Evolutionary conservation across 2,329 filamentous ascomycete species (phyloP).

Genomic region (Epichloe uncinata): DNA sequence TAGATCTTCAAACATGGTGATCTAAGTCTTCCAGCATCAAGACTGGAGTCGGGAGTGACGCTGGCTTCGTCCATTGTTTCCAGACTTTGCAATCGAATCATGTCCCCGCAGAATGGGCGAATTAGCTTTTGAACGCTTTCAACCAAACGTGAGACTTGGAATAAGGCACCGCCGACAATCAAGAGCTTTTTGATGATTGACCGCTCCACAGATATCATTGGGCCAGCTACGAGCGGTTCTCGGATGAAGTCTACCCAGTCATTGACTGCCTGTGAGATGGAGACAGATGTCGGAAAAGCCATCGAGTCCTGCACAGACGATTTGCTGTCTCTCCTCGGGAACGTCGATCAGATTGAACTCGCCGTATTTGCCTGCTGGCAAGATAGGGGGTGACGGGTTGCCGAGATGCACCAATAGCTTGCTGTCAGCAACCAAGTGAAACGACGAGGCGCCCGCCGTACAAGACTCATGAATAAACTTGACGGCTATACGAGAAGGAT

Average conservation of each 20-base stretch:
- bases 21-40: not conserved
- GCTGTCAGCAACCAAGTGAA: not conserved
- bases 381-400: not conserved
- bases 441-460: not conserved
- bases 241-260: not conserved
- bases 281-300: not conserved
- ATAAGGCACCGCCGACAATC: not conserved
- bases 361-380: not conserved
- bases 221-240: not conserved
- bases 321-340: not conserved
- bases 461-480: not conserved
- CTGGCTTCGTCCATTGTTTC: not conserved
- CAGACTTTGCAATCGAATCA: not conserved
- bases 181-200: not conserved
- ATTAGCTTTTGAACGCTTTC: not conserved
- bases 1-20: not conserved
- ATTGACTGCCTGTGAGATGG: slow-evolving; percentile 2
- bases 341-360: not conserved
- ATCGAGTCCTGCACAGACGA: not conserved
- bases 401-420: not conserved
- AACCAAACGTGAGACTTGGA: not conserved
- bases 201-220: not conserved
- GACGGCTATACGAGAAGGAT: not conserved
- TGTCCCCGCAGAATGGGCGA: not conserved
- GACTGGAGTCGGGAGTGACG: not conserved